These are phyloP conservation scores for Saturnispora besseyi DNA, from an alignment of 805 yeast genomes.

Conservation along the genomic window DNA sequence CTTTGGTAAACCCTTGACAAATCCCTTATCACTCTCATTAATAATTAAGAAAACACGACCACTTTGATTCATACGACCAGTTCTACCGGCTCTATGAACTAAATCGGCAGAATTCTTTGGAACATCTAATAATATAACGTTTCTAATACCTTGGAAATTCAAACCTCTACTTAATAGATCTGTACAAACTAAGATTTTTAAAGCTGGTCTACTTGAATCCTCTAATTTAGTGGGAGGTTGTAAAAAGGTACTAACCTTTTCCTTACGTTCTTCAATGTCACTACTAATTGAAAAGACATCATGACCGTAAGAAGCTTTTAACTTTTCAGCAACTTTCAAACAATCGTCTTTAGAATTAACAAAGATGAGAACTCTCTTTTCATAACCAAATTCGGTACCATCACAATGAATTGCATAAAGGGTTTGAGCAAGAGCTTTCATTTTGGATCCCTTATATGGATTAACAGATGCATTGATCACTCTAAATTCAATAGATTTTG, in stretches of 20 bases:
- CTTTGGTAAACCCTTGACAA: constrained; percentile 75
- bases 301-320: constrained; percentile 43
- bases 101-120: constrained; percentile 81
- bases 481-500: constrained; percentile 61
- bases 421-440: constrained; percentile 81
- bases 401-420: constrained; percentile 78
- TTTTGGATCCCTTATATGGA: constrained; percentile 80
- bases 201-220: constrained; percentile 23
- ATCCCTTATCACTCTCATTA: constrained; percentile 56
- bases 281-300: constrained; percentile 63
- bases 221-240: constrained; percentile 43
- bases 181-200: constrained; percentile 76
- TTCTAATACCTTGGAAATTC: constrained; percentile 73
- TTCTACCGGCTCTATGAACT: constrained; percentile 87
- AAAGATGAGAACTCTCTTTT: constrained; percentile 76
- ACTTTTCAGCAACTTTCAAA: constrained; percentile 43
- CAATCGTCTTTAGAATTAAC: constrained; percentile 70
- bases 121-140: constrained; percentile 75
- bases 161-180: constrained; percentile 87
- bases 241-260: constrained; percentile 53
- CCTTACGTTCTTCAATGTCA: constrained; percentile 49
- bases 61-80: constrained; percentile 82
- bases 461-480: constrained; percentile 65
- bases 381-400: constrained; percentile 66
- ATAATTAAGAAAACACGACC: constrained; percentile 83